Evolutionary conservation across 148 eudicot species (phyloP), one percentile per base, ranked within the genome.

Genomic region (Agrostemma githago): DNA sequence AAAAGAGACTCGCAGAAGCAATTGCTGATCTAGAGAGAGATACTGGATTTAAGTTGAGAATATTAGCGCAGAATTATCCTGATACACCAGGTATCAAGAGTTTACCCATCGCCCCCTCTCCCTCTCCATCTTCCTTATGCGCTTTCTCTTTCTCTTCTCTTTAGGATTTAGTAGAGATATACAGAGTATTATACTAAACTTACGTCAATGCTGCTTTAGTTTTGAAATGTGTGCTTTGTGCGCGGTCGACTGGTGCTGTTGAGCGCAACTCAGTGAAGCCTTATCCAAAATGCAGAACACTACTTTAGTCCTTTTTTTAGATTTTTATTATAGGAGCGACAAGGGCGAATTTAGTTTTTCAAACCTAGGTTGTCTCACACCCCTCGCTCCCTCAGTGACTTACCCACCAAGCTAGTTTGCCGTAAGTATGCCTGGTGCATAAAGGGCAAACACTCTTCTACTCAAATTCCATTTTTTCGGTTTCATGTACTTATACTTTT

Each of bases 31-130:
- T 94, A 8, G 98, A 94, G 79, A 87, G 81, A 80, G 95, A 94
- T 79, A 91, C 98, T 34, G 97, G 98, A 70, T 94, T 76, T 70
- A 94, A 89, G 83, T 78, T 94, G 85, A 84, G 98, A 83, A 85
- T 94, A 74, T 78, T 94, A 76, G 98, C 97, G 59, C 98, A 94
- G 85, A 94, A 94, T 80, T 94, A 94, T 81, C 98, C 98, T 53
- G 89, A 94, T 68, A 94, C 97, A 26, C 98, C 98, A 48, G 98
- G 98, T 93, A 89, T 10, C 67, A 61, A 16, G 12, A 73, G 26
- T 41, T 66, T 12, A 63, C 20, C 37, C n/a, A 64, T 70, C 53
- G 38, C 37, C 48, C 48, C 7, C n/a, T 11, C 74, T 16, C 16
- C 4, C 15, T 51, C 14, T 8, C 53, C 61, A 11, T 44, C 58